These are phyloP conservation scores for Globisporangium ultimum DNA, from an alignment of 352 stramenopile species.

Conservation along the genomic window DNA sequence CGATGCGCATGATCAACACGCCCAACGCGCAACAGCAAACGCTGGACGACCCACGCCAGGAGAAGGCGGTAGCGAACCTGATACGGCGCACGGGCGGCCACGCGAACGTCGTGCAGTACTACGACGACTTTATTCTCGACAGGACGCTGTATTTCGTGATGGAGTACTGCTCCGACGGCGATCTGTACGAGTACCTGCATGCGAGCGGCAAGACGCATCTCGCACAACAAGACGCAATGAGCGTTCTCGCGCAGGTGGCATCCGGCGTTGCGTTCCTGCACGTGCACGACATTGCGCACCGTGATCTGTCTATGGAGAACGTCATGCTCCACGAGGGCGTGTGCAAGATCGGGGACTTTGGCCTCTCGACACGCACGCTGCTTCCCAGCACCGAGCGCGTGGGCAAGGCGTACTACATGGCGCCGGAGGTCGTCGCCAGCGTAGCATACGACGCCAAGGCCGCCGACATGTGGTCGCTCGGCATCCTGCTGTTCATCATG, in stretches of 20 bases:
- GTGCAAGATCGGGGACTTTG: slow-evolving; percentile 51
- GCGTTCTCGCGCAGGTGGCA: slow-evolving; percentile 24
- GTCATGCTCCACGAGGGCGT: slow-evolving; percentile 29
- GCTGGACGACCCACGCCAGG: slow-evolving; percentile 35
- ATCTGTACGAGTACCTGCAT: slow-evolving; percentile 33
- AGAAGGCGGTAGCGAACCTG: slow-evolving; percentile 34
- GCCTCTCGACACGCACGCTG: slow-evolving; percentile 35
- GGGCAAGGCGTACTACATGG: slow-evolving; percentile 59
- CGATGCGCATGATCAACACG: slow-evolving; percentile 19
- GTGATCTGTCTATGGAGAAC: slow-evolving; percentile 45
- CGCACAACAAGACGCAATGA: slow-evolving; percentile 16
- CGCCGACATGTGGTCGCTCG: slow-evolving; percentile 63
- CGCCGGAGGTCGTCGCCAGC: slow-evolving; percentile 37
- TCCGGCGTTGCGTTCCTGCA: slow-evolving; percentile 30
- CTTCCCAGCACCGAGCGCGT: slow-evolving; percentile 23
- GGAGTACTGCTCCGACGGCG: slow-evolving; percentile 31
- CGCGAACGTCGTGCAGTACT: slow-evolving; percentile 40
- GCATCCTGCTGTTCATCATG: slow-evolving; percentile 62
- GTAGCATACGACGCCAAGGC: slow-evolving; percentile 33
- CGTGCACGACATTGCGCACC: slow-evolving; percentile 27
- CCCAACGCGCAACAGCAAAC: slow-evolving; percentile 15
- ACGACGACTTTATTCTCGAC: slow-evolving; percentile 42
- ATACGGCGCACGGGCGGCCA: slow-evolving; percentile 34
- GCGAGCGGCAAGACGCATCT: slow-evolving; percentile 16
- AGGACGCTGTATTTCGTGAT: slow-evolving; percentile 47